phyloP scores from a whole-genome alignment of 768 basidiomycete genomes.

The Russula virescens region DNA sequence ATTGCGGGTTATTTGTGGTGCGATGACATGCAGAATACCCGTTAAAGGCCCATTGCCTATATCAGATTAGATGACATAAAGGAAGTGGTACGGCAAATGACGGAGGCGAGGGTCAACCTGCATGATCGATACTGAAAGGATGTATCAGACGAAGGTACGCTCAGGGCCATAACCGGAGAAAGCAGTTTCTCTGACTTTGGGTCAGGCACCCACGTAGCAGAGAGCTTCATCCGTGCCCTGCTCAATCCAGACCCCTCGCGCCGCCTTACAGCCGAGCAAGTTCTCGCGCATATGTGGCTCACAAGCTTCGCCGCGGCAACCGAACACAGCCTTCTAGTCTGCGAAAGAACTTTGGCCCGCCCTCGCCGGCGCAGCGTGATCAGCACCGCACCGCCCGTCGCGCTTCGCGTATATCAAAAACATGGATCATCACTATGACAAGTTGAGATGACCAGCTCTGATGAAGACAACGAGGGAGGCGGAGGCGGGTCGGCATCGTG shows the following conservation, averaged over 20 bases:
- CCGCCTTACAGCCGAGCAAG: slow-evolving; percentile 71
- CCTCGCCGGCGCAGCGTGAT: slow-evolving; percentile 72
- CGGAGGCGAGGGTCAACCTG: slow-evolving; percentile 79
- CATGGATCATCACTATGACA: not conserved
- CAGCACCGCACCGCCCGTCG: slow-evolving; percentile 34
- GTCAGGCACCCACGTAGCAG: slow-evolving; percentile 46
- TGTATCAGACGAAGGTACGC: slow-evolving; percentile 63
- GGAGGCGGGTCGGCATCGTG: not conserved
- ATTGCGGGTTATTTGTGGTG: no score
- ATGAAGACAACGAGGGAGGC: not conserved
- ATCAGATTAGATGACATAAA: slow-evolving; percentile 79
- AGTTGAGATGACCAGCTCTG: not conserved
- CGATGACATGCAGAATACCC: not conserved
- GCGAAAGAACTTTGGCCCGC: slow-evolving; percentile 77
- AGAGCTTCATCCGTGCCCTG: slow-evolving; percentile 61
- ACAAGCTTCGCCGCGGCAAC: slow-evolving; percentile 56
- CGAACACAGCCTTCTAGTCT: slow-evolving; percentile 73
- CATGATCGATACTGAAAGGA: slow-evolving; percentile 97
- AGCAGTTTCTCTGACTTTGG: no score
- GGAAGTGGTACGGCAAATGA: slow-evolving; percentile 78
- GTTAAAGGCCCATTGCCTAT: slow-evolving; percentile 95
- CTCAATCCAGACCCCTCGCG: slow-evolving; percentile 28
- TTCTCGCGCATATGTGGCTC: slow-evolving; percentile 71
- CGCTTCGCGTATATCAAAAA: not conserved
- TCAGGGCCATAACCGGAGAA: no score